These are phyloP conservation scores for Sporothrix sp. DNA, from an alignment of 2,329 filamentous ascomycete species.

Conservation along the genomic window DNA sequence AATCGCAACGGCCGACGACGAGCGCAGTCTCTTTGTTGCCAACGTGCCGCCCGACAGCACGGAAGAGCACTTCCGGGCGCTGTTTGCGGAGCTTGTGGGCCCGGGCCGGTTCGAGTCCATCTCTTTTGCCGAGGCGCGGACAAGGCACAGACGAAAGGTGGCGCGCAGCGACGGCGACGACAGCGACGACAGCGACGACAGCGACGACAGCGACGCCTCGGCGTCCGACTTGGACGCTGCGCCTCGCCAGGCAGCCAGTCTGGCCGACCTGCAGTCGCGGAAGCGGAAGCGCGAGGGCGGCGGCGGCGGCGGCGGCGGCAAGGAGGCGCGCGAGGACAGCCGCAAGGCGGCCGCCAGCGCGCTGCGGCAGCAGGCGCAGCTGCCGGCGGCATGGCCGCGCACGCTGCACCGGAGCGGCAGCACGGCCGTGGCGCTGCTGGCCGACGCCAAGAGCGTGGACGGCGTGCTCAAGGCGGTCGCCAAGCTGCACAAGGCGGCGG, in stretches of 20 bases:
- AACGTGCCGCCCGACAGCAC: constrained; percentile 83
- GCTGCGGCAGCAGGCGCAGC: constrained; percentile 2
- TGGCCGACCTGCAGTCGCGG: constrained; percentile 33
- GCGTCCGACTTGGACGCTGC: constrained; percentile 25
- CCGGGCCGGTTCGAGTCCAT: constrained; percentile 70
- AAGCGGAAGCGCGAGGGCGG: constrained; percentile 39
- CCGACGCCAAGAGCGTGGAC: constrained; percentile 71
- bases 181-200: background rate
- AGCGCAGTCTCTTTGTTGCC: constrained; percentile 78
- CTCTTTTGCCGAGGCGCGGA: constrained; percentile 57
- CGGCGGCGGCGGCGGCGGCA: constrained; percentile 13
- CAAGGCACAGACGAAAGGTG: constrained; percentile 16
- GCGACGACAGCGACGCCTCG: background rate
- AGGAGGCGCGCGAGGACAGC: background rate
- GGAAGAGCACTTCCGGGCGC: constrained; percentile 60
- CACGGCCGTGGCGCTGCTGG: constrained; percentile 72
- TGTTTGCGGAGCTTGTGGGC: constrained; percentile 67
- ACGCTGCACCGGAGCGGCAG: constrained; percentile 62
- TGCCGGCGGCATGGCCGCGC: constrained; percentile 67
- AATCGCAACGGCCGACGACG: constrained; percentile 60
- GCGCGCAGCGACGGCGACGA: background rate
- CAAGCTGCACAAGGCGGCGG: constrained; percentile 48
- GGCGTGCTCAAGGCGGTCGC: constrained; percentile 65
- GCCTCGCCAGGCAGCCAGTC: constrained; percentile 33
- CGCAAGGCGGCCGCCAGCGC: constrained; percentile 16